Conservation (phyloP, 208 protist genomes). For the Trypanosoma grayi region DNA sequence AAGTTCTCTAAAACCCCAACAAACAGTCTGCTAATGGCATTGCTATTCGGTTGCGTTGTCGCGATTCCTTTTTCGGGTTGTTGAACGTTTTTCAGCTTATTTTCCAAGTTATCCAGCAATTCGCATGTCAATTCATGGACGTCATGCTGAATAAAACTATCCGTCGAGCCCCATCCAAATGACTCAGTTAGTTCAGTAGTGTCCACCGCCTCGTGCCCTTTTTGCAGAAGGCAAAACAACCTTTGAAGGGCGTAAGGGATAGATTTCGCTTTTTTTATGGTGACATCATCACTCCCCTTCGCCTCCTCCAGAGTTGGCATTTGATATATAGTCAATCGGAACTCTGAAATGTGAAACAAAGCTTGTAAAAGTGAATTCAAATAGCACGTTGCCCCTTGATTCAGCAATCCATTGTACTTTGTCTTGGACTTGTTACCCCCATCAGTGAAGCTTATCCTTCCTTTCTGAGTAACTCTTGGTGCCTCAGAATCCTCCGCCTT, state of each 20-base stretch:
- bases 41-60: constrained; percentile 28
- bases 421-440: constrained; percentile 11
- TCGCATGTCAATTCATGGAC: constrained; percentile 88
- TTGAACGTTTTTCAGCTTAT: constrained; percentile 48
- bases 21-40: constrained; percentile 78
- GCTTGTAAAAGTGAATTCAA: constrained; percentile 91
- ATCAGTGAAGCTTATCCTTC: constrained; percentile 13
- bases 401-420: constrained; percentile 73
- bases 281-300: constrained; percentile 34
- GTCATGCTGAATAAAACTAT: constrained; percentile 93
- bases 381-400: constrained; percentile 93
- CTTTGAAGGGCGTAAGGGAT: constrained; percentile 90
- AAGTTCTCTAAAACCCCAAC: constrained; percentile 76
- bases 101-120: constrained; percentile 83
- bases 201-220: constrained; percentile 44
- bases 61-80: constrained; percentile 8
- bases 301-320: constrained; percentile 89
- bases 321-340: constrained; percentile 83
- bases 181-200: constrained; percentile 91
- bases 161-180: constrained; percentile 89
- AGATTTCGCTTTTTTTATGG: constrained; percentile 42
- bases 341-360: constrained; percentile 87
- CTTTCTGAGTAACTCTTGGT: background rate
- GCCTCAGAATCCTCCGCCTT: constrained; percentile 2
- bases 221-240: constrained; percentile 89